Conservation (phyloP, 169 alveolate genomes). For the Cryptosporidium viatorum region DNA sequence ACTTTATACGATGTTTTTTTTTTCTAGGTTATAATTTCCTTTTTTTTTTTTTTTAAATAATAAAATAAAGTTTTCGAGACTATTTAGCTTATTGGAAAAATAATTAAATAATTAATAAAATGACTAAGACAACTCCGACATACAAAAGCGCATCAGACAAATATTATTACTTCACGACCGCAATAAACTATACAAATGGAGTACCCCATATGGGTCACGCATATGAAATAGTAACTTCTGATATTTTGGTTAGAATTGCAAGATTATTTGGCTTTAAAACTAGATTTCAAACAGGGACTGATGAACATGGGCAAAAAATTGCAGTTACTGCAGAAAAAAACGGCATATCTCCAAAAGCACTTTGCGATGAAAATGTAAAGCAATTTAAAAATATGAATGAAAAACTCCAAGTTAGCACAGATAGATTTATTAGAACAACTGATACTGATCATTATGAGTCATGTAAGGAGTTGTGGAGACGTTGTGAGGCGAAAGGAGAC, state of each 20-base stretch:
- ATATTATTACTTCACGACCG: conserved; percentile 88
- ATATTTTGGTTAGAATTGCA: conserved; percentile 84
- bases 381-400: conserved; percentile 63
- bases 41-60: background rate
- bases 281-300: conserved; percentile 91
- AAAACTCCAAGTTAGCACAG: conserved; percentile 78
- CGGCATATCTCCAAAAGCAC: conserved; percentile 85
- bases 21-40: background rate
- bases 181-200: conserved; percentile 93
- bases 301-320: conserved; percentile 94
- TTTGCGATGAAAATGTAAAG: conserved; percentile 82
- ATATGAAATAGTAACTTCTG: conserved; percentile 83
- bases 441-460: conserved; percentile 83
- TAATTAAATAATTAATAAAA: background rate
- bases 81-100: background rate
- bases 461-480: conserved; percentile 85
- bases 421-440: conserved; percentile 89
- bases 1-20: background rate
- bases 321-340: conserved; percentile 88
- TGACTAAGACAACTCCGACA: background rate
- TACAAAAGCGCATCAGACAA: background rate
- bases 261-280: conserved; percentile 84
- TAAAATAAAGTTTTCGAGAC: background rate
- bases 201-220: conserved; percentile 95
- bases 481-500: conserved; percentile 84